Conservation (phyloP, 306 rosid genomes). For the Aeschynomene evenia region DNA sequence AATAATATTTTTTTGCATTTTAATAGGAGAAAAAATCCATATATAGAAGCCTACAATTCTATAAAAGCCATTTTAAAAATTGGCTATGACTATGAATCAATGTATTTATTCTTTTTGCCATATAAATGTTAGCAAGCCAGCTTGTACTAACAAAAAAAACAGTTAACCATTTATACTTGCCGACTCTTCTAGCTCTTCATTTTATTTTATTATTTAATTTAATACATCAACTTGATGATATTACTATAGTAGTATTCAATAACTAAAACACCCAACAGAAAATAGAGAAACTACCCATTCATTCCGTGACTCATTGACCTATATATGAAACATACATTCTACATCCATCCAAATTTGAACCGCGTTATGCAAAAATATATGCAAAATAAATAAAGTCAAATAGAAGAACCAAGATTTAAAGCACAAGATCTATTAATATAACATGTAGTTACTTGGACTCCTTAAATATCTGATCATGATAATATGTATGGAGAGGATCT, state of each 20-base stretch:
- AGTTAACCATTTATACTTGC: background rate
- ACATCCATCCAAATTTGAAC: background rate
- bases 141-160: background rate
- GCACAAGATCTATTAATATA: too few relatives aligned
- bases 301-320: background rate
- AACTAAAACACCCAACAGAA: background rate
- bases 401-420: constrained; percentile 4
- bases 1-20: too few relatives aligned
- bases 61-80: too few relatives aligned
- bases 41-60: too few relatives aligned
- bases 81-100: too few relatives aligned
- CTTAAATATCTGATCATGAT: too few relatives aligned
- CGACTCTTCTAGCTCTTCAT: too few relatives aligned
- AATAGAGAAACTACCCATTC: background rate
- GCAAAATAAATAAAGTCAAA: too few relatives aligned
- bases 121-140: background rate
- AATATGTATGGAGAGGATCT: too few relatives aligned
- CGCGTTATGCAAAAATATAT: constrained; percentile 14
- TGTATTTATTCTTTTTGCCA: background rate
- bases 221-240: background rate
- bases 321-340: background rate
- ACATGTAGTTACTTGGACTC: too few relatives aligned
- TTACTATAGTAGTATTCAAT: too few relatives aligned
- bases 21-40: too few relatives aligned
- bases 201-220: background rate